Evolutionary conservation across 73 alveolate species (phyloP), one percentile per base, ranked within the genome.

Genomic region (Tetrahymena thermophila): DNA sequence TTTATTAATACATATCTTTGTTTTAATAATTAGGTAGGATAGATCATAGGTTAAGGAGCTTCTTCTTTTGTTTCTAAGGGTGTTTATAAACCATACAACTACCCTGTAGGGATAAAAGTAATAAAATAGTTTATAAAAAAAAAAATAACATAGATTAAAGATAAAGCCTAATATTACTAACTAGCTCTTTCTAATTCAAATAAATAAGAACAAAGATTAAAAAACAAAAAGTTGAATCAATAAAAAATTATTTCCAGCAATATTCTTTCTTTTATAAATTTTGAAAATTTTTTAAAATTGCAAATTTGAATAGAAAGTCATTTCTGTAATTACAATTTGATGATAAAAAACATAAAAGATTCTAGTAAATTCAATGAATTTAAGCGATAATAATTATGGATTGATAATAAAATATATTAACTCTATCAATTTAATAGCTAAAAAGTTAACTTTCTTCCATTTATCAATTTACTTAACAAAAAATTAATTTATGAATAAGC

Each of bases 21-120:
- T 71, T 71, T 34, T 71, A 3, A 34, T 83, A 1, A 93, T n/a
- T 84, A 94, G 96, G 85, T 93, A 28, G 93, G 55, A 55, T 96
- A 96, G 42, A 58, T 93, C 17, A 94, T 97, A 35, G 98, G 98
- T 25, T 84, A 96, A 43, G 98, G 98, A 11, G 96, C 97, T 10
- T 85, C 96, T 10, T 96, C 98, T 38, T 93, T 95, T 93, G 99
- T 97, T 19, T 95, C 95, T 42, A 95, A 94, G 94, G 98, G 97
- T 21, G 85, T 96, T 9, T 97, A 96, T 57, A 94, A 93, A 11
- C 97, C 97, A 28, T 93, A 95, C 34, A 94, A 96, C 84, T 95
- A 93, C 23, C 93, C 95, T 43, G 94, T 97, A 35, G 99, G 98
- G 4, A 38, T 96, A 84, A 97, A 96, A 71, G 96, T 94, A 25